Percentiles rank a stretch among this genome's conserved stretches.
phyloP scores from a whole-genome alignment of 2,329 filamentous ascomycete genomes.

The Plenodomus tracheiphilus region DNA sequence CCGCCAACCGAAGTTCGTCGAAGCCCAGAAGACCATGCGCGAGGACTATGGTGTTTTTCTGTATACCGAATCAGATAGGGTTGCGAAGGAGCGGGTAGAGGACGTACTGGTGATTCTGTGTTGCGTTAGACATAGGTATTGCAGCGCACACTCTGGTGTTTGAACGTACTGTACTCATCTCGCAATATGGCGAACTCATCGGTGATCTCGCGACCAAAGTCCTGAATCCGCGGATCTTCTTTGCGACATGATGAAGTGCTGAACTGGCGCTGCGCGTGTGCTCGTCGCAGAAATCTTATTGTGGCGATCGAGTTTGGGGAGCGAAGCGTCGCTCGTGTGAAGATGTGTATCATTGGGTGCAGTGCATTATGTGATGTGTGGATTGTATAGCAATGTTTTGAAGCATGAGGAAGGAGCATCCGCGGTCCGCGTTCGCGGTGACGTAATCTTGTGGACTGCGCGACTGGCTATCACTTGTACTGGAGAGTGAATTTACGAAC shows the following conservation, averaged over 20 bases:
- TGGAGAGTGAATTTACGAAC: not conserved
- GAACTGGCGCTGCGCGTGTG: slow-evolving; percentile 19
- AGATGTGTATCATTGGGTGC: slow-evolving; percentile 36
- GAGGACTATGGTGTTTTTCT: slow-evolving; percentile 62
- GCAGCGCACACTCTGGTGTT: not conserved
- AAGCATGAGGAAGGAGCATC: slow-evolving; percentile 9
- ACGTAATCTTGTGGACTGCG: slow-evolving; percentile 22
- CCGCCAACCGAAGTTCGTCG: slow-evolving; percentile 62
- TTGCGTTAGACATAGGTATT: slow-evolving; percentile 11
- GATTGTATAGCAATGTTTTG: slow-evolving; percentile 6
- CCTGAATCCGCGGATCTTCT: slow-evolving; percentile 55
- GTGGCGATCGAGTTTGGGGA: slow-evolving; percentile 10
- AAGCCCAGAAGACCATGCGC: slow-evolving; percentile 70
- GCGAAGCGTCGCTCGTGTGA: slow-evolving; percentile 30
- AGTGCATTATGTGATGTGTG: slow-evolving; percentile 17
- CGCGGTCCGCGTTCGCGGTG: slow-evolving; percentile 18
- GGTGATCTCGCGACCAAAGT: slow-evolving; percentile 57
- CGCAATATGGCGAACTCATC: slow-evolving; percentile 65
- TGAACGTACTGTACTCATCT: slow-evolving; percentile 57
- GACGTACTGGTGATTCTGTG: slow-evolving; percentile 40
- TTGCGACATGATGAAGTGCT: slow-evolving; percentile 24
- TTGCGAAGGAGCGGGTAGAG: slow-evolving; percentile 7
- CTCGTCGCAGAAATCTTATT: slow-evolving; percentile 1
- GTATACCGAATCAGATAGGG: slow-evolving; percentile 31
- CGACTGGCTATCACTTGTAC: not conserved